A percentile compares a stretch with the other conserved stretches of the same genome.
These are phyloP conservation scores for Mercurialis annua DNA, from an alignment of 345 rosid species.

Conservation along the genomic window DNA sequence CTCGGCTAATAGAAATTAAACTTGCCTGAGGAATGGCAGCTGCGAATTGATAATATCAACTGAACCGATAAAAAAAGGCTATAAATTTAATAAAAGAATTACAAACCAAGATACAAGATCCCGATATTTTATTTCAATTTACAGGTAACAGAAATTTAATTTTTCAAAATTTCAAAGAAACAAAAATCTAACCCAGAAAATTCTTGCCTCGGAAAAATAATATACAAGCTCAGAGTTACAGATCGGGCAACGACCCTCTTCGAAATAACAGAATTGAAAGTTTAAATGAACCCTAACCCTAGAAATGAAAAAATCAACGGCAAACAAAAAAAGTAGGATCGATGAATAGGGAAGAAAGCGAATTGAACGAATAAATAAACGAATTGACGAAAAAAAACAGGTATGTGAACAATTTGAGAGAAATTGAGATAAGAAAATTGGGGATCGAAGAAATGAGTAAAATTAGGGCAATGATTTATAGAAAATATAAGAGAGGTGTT, in stretches of 20 bases:
- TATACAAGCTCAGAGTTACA: neutral
- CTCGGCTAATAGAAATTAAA: neutral
- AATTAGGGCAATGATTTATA: constrained; percentile 25
- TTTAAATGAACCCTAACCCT: constrained; percentile 40
- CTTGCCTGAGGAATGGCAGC: constrained; percentile 6
- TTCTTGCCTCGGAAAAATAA: neutral
- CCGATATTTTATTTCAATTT: neutral
- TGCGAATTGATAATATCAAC: neutral
- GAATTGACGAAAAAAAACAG: neutral
- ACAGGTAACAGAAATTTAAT: neutral
- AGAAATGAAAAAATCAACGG: constrained; percentile 17
- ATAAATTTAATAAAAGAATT: neutral
- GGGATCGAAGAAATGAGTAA: constrained; percentile 6
- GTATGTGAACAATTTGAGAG: neutral
- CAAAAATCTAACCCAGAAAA: constrained; percentile 16
- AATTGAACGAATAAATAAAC: constrained; percentile 4
- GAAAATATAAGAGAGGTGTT: neutral
- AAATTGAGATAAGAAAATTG: neutral
- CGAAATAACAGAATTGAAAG: constrained; percentile 1
- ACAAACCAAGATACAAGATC: neutral
- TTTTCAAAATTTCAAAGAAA: neutral
- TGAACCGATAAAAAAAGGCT: too few species aligned
- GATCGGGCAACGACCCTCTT: constrained; percentile 16
- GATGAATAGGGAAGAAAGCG: constrained; percentile 15
- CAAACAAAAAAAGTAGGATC: constrained; percentile 8